Evolutionary conservation across 371 early-diverging fungal species (phyloP), one percentile per base, ranked within the genome.

Genomic region (Mortierella sp.): DNA sequence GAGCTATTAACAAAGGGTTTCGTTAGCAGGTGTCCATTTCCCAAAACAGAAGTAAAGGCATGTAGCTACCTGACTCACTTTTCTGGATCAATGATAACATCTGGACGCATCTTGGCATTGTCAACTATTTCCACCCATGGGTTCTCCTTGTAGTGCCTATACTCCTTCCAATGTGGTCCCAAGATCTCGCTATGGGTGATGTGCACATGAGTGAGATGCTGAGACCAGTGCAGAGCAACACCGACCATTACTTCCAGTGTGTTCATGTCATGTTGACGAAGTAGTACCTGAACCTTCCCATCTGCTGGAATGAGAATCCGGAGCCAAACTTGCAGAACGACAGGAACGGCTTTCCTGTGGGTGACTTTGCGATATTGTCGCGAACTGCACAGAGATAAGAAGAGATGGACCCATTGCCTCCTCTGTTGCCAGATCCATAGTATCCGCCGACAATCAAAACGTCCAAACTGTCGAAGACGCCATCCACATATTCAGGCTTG

Each of bases 401-500:
- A 12, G 88, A 80, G 6, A 93, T 68, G 24, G 71, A 79, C 17
- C 64, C 64, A 8, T 90, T 86, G 17, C 89, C 84, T 16, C 73
- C 73, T 14, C 90, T 81, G 21, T 81, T 58, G 16, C 94, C 92
- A 19, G 83, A 62, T 5, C 94, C 94, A 63, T 84, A 86, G 21
- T 72, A 80, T 1, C 81, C 85, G 60, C 91, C 94, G 45, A 94
- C 84, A 0, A 94, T 65, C 10, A 94, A 58, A 14, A 94, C 71
- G 77, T 94, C 93, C 41, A 91, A 73, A 52, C 86, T 88, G 28
- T 94, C 92, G 14, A 81, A 81, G 10, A 92, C 73, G 1, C 80
- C 66, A 52, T 90, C 89, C 28, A 92, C 80, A 58, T 91, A 93
- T 25, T 90, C 91, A 0, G 94, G 90, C 59, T 94, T 94, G 25